Conservation (phyloP, 306 rosid species). For the Quercus gilva region DNA sequence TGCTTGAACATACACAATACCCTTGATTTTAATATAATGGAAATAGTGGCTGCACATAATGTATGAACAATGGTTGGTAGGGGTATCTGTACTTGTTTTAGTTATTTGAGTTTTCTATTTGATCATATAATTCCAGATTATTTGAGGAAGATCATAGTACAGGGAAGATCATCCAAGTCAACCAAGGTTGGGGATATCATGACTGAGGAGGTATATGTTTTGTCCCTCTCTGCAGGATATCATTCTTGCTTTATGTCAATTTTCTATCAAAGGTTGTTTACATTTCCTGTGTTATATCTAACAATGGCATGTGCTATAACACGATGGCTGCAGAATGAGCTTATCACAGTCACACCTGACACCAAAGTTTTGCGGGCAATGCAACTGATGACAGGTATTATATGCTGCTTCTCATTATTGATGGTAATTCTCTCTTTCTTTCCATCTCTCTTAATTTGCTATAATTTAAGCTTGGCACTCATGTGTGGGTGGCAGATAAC, state of each 20-base stretch:
- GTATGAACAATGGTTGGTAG: not conserved
- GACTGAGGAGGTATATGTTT: conserved; percentile 88
- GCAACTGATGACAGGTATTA: conserved; percentile 96
- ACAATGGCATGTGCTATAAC: conserved; percentile 13
- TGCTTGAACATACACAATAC: not conserved
- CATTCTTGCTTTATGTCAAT: conserved; percentile 4
- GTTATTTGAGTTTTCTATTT: not conserved
- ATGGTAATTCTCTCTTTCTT: not conserved
- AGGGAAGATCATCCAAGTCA: conserved; percentile 97
- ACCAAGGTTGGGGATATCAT: conserved; percentile 99
- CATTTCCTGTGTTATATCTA: not conserved
- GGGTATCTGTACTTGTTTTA: not conserved
- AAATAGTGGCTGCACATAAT: not conserved
- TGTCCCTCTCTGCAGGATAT: not conserved
- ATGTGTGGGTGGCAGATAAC: conserved; percentile 49
- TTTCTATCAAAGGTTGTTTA: not conserved
- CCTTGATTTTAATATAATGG: not conserved
- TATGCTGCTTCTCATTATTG: conserved; percentile 5
- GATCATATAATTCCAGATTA: conserved; percentile 55
- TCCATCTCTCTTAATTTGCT: not conserved
- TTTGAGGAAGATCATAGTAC: conserved; percentile 96
- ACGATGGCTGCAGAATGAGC: conserved; percentile 71
- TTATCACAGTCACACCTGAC: conserved; percentile 83
- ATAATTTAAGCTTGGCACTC: conserved; percentile 16
- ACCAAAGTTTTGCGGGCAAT: conserved; percentile 88